Evolutionary conservation across 495 filamentous ascomycete species (phyloP), one percentile per base, ranked within the genome.

Genomic region (Neurospora sp.): DNA sequence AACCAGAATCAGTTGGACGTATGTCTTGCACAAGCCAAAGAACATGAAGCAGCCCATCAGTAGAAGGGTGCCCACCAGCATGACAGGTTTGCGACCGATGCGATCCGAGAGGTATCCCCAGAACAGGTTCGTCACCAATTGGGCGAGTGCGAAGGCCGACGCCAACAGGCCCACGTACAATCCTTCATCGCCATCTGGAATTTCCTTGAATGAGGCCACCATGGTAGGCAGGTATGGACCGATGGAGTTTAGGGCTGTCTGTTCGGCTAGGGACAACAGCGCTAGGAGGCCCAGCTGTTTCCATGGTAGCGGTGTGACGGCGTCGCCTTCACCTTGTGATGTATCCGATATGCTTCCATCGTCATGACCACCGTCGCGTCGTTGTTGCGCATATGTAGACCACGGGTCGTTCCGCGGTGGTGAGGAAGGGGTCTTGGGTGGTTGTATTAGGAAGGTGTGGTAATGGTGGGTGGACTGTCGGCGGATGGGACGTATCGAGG

Each of bases 181-280:
- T 7, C 96, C 96, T 31, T 93, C 91, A 72, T 92, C 83, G 1
- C 83, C 85, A 35, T 84, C 76, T 31, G 90, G 84, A 39, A 97
- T 90, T 73, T 93, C 92, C 4, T 93, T 91, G 75, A 99, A 98
- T 8, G 87, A 89, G 10, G 90, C 89, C 2, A 92, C 89, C 95
- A 98, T 98, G 72, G 93, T 88, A 0, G 96, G 96, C 0, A 99
- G 88, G 81, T 99, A 99, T 0, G 96, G 96, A n/a, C 91, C 92
- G 73, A 99, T 97, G 16, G 92, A 96, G 78, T 99, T 98, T 76
- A 99, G 87, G 1, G 96, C 96, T 0, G 96, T 98, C 82, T 99
- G 96, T 76, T 99, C 96, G 40, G 92, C 90, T 22, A 99, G 85
- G 4, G 94, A 93, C 68, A 99, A 92, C 74, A 98, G 81, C 3